These are phyloP conservation scores for Taxawa tesnikishii DNA, from an alignment of 2,329 filamentous ascomycete species.

Conservation along the genomic window DNA sequence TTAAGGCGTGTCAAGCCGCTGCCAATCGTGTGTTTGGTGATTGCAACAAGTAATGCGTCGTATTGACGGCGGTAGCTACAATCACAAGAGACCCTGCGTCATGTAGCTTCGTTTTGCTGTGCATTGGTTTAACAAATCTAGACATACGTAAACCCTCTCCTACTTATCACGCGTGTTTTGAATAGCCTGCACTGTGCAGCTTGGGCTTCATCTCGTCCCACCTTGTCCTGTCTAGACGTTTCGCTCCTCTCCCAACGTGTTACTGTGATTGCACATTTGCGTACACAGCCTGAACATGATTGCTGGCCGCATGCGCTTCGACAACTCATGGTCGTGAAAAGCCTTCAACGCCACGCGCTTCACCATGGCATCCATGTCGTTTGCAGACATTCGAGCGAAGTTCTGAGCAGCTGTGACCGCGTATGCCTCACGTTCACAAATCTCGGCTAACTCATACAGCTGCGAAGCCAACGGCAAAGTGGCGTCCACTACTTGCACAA, in stretches of 20 bases:
- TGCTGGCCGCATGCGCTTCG: constrained; percentile 5
- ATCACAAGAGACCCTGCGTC: too few species aligned
- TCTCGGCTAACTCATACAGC: constrained; percentile 3
- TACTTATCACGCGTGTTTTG: constrained; percentile 4
- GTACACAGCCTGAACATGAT: constrained; percentile 7
- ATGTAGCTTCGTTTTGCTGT: too few species aligned
- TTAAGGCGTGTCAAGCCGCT: too few species aligned
- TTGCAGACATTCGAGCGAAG: constrained; percentile 5
- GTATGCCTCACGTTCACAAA: constrained; percentile 1
- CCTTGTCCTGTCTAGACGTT: constrained; percentile 3
- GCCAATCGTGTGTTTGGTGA: too few species aligned
- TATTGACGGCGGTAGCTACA: too few species aligned
- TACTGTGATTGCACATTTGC: constrained; percentile 5
- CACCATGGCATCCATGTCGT: constrained; percentile 5
- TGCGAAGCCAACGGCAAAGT: background rate
- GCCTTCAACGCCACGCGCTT: constrained; percentile 3
- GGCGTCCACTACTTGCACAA: constrained; percentile 8
- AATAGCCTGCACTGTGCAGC: constrained; percentile 1
- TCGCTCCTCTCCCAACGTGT: constrained; percentile 2
- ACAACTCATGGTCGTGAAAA: constrained; percentile 1
- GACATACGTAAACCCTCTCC: too few species aligned
- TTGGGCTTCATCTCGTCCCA: constrained; percentile 3
- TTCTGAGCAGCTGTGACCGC: constrained; percentile 2
- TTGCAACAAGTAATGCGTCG: too few species aligned
- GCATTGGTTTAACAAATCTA: too few species aligned